A percentile compares a stretch with the other conserved stretches of the same genome.
Conservation (phyloP, 306 rosid genomes). For the Morella rubra region DNA sequence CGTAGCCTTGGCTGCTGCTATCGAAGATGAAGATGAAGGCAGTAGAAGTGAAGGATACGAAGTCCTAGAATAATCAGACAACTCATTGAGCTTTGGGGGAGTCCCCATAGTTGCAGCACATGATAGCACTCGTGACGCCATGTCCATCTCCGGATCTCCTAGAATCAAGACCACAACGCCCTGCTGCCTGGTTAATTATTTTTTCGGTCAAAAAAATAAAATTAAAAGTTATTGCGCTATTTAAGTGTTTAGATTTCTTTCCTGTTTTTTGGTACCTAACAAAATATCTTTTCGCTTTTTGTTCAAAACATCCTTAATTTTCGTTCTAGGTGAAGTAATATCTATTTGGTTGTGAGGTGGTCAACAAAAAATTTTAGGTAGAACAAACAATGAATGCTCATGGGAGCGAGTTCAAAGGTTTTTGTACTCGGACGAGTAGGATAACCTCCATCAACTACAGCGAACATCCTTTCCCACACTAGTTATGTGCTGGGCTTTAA, state of each 20-base stretch:
- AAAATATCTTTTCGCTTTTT: too few species aligned
- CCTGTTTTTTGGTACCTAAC: too few species aligned
- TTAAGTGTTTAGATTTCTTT: too few species aligned
- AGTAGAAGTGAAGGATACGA: not conserved
- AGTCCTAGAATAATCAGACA: not conserved
- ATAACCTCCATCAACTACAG: not conserved
- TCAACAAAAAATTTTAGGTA: too few species aligned
- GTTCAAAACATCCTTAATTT: too few species aligned
- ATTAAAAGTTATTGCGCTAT: not conserved
- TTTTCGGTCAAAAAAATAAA: not conserved
- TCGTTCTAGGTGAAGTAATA: too few species aligned
- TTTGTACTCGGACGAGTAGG: not conserved
- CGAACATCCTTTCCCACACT: too few species aligned
- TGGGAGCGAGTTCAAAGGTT: not conserved
- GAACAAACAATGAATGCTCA: not conserved
- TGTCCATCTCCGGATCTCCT: not conserved
- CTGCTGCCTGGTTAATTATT: not conserved
- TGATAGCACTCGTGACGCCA: conserved; percentile 8
- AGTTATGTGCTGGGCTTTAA: too few species aligned
- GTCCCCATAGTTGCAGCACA: not conserved
- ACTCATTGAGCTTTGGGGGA: not conserved
- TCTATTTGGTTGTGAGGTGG: not conserved
- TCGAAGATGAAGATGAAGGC: not conserved
- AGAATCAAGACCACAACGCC: not conserved
- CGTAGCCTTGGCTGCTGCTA: not conserved